Evolutionary conservation across 176 grass and related monocot genomes (phyloP), one percentile per base, ranked within the genome.

Genomic region (Dactylis glomerata): DNA sequence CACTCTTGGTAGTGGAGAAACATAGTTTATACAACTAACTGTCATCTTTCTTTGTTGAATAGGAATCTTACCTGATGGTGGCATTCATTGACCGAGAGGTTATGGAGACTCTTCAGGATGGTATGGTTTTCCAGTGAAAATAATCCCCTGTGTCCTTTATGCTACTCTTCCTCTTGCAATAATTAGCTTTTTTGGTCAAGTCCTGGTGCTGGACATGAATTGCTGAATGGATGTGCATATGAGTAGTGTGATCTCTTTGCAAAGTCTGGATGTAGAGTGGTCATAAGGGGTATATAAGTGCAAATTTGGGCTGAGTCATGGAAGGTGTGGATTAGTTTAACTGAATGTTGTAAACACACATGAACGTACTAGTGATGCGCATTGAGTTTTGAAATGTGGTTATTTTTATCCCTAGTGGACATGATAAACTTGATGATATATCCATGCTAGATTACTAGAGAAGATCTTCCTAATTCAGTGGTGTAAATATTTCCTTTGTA

Each of bases 21-120:
- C 61, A 5, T 33, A 15, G 3, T 32, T 64, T 33, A 64, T 2
- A 9, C 28, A 33, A 32, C 0, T 5, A 52, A 32, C 12, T 1
- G 6, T 19, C 0, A 32, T 64, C 0, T 86, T 34, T 61, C 46
- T 81, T 84, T 87, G 11, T 81, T 45, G 58, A 84, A 87, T 79
- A 97, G 95, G 95, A 97, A 70, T 90, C 95, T 80, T 92, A 97
- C 44, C 86, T 94, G 74, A 97, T 97, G 95, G 62, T 88, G 37
- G 95, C 90, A 50, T 92, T 97, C 46, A 81, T 90, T 79, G 95
- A 97, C 72, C 95, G 90, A 31, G 92, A 97, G 88, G 74, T 97
- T 41, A 97, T 94, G 95, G 88, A 84, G 38, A 92, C 95, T 58
- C 88, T 97, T 70, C 95, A 97, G 89, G 95, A 97, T 68, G 95